Conservation (phyloP, 106 monocot species). For the Dioscorea zingiberensis region DNA sequence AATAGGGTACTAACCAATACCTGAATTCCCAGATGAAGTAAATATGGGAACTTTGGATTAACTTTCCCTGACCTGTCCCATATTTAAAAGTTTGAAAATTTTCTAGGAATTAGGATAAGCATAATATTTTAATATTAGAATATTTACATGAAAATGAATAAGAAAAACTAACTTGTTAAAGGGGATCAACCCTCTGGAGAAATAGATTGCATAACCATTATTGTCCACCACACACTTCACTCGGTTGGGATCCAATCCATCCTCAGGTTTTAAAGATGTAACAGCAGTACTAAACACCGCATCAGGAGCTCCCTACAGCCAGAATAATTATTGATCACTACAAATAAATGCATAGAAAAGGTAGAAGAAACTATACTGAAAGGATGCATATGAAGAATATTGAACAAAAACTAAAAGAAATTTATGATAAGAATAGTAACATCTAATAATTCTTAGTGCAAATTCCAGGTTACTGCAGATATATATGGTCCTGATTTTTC, state of each 20-base stretch:
- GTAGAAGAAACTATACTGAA: too few species aligned
- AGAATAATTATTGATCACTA: too few species aligned
- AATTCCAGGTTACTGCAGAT: too few species aligned
- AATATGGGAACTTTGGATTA: slow-evolving; percentile 68
- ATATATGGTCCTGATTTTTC: too few species aligned
- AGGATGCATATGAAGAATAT: too few species aligned
- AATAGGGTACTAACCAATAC: slow-evolving; percentile 21
- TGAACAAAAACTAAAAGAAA: too few species aligned
- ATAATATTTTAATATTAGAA: neutral
- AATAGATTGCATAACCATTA: slow-evolving; percentile 89
- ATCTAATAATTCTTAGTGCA: too few species aligned
- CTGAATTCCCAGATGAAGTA: slow-evolving; percentile 97
- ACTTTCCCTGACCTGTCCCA: slow-evolving; percentile 73
- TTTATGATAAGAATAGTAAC: too few species aligned
- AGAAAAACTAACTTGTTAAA: slow-evolving; percentile 66
- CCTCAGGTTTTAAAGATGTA: slow-evolving; percentile 86
- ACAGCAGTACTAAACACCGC: slow-evolving; percentile 98
- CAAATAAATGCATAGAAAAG: too few species aligned
- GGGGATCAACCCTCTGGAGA: slow-evolving; percentile 93
- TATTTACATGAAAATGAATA: neutral
- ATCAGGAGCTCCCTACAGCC: slow-evolving; percentile 69
- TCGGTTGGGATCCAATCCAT: slow-evolving; percentile 74
- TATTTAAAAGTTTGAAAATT: slow-evolving; percentile 5
- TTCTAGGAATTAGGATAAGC: neutral
- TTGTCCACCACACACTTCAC: slow-evolving; percentile 93